Conservation (phyloP, 106 monocot species). For the Allium sativum region DNA sequence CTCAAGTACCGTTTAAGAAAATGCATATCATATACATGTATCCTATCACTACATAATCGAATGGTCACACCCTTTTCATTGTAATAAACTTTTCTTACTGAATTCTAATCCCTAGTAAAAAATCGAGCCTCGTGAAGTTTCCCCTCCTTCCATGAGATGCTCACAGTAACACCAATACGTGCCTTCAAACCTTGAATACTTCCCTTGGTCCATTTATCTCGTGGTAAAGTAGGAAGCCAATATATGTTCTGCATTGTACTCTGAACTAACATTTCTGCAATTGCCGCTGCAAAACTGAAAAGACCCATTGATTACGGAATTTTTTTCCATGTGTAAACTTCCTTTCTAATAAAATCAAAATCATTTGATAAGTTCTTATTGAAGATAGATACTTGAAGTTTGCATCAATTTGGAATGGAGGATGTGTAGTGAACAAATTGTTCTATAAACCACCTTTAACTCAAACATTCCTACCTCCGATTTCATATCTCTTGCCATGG, state of each 20-base stretch:
- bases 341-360: background rate
- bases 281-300: constrained; percentile 67
- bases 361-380: background rate
- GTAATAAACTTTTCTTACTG: constrained; percentile 46
- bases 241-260: constrained; percentile 48
- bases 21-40: constrained; percentile 37
- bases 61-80: constrained; percentile 17
- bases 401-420: constrained; percentile 96
- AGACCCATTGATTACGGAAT: background rate
- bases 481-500: too few relatives aligned
- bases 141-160: constrained; percentile 78
- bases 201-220: constrained; percentile 65
- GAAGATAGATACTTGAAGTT: constrained; percentile 69
- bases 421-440: constrained; percentile 92
- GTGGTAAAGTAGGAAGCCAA: constrained; percentile 73
- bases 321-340: background rate
- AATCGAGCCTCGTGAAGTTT: constrained; percentile 47
- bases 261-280: constrained; percentile 80
- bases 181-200: constrained; percentile 65
- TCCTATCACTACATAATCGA: constrained; percentile 19
- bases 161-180: constrained; percentile 52
- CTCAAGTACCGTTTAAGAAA: too few relatives aligned
- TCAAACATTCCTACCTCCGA: too few relatives aligned
- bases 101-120: constrained; percentile 28
- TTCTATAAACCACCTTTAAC: constrained; percentile 93